These are phyloP conservation scores for Pseudonitzschia pungens DNA, from an alignment of 108 stramenopile species.

Conservation along the genomic window DNA sequence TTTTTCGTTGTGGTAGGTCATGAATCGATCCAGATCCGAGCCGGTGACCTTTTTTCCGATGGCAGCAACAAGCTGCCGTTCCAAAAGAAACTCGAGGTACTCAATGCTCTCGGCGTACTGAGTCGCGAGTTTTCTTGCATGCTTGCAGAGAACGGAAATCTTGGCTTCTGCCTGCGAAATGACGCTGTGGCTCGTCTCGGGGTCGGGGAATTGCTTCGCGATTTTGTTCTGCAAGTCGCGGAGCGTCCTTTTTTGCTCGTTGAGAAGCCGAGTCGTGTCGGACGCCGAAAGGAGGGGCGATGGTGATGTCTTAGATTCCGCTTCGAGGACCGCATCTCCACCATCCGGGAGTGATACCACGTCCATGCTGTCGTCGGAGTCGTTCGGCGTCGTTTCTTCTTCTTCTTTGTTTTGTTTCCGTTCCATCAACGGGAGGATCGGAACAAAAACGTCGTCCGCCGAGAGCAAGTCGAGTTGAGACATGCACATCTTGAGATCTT, in stretches of 20 bases:
- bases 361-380: background rate
- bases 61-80: slow-evolving; percentile 57
- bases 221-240: slow-evolving; percentile 25
- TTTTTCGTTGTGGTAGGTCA: slow-evolving; percentile 56
- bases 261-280: slow-evolving; percentile 43
- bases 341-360: background rate
- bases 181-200: slow-evolving; percentile 10
- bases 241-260: slow-evolving; percentile 46
- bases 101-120: slow-evolving; percentile 19
- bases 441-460: slow-evolving; percentile 48
- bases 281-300: slow-evolving; percentile 30
- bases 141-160: slow-evolving; percentile 29
- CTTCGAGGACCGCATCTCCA: background rate
- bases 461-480: background rate
- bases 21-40: slow-evolving; percentile 64
- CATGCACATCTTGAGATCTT: background rate
- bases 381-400: background rate
- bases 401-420: background rate
- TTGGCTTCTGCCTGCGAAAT: slow-evolving; percentile 42
- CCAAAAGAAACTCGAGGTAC: slow-evolving; percentile 70
- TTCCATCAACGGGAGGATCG: slow-evolving; percentile 65
- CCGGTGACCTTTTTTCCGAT: slow-evolving; percentile 68
- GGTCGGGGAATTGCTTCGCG: slow-evolving; percentile 17
- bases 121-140: slow-evolving; percentile 20
- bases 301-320: background rate